These are phyloP conservation scores for Syzygium aqueum DNA, from an alignment of 345 rosid genomes.

Conservation along the genomic window DNA sequence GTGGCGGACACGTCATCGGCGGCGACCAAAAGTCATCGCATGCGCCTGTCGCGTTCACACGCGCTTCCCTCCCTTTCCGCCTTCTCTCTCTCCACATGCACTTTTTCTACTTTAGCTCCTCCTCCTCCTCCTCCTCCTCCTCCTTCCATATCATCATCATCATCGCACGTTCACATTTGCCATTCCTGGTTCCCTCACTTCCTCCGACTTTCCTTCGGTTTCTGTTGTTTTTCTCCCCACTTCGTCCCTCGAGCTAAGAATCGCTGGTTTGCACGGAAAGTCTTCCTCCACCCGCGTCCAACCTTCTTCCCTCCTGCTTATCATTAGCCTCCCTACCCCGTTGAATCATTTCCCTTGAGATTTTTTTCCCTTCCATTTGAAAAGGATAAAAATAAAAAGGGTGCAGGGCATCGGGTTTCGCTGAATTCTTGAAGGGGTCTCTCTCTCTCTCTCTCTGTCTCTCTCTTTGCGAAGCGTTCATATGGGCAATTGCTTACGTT, in stretches of 20 bases:
- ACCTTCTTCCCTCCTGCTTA: neutral
- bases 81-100: neutral
- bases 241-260: neutral
- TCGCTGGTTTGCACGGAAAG: neutral
- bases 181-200: neutral
- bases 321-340: neutral
- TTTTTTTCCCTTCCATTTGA: neutral
- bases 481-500: slow-evolving; percentile 76
- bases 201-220: neutral
- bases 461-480: neutral
- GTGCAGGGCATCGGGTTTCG: neutral
- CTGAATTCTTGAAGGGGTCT: neutral
- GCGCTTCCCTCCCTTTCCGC: neutral
- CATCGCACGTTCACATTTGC: neutral
- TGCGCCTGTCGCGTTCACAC: neutral
- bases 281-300: neutral
- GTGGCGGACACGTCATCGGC: neutral
- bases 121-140: neutral
- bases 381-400: neutral
- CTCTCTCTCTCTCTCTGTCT: neutral
- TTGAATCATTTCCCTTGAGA: neutral
- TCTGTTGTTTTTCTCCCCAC: neutral
- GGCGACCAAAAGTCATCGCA: neutral
- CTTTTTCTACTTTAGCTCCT: neutral
- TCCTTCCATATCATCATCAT: neutral